Evolutionary conservation across 1,284 basidiomycete species (phyloP).

Genomic region (Fomitopsis palustris): DNA sequence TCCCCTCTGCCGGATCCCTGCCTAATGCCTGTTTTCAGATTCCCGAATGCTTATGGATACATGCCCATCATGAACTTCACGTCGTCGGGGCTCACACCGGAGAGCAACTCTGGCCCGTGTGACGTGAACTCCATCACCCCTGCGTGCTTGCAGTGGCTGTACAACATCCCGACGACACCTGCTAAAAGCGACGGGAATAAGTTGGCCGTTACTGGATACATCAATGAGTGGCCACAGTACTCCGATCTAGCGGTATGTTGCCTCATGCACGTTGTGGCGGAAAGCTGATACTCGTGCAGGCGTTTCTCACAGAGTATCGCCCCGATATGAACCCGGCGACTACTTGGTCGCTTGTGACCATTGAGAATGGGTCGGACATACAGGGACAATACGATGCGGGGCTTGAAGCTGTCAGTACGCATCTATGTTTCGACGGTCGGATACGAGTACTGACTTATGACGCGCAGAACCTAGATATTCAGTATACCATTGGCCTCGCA

Average conservation of each 20-base stretch:
- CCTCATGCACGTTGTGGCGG: background rate
- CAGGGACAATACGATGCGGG: slow-evolving; percentile 15
- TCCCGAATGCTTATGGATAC: background rate
- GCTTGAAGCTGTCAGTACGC: slow-evolving; percentile 15
- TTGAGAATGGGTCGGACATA: slow-evolving; percentile 33
- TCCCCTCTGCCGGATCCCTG: background rate
- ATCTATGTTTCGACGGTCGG: too few relatives aligned
- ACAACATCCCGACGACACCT: slow-evolving; percentile 46
- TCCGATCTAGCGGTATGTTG: slow-evolving; percentile 40
- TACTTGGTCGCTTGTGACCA: slow-evolving; percentile 6
- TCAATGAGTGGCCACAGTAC: slow-evolving; percentile 49
- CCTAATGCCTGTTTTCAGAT: background rate
- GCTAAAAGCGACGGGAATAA: slow-evolving; percentile 38
- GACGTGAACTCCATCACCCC: background rate
- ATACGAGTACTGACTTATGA: background rate
- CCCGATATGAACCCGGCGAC: slow-evolving; percentile 39
- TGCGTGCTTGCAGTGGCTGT: slow-evolving; percentile 35
- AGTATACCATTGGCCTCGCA: slow-evolving; percentile 61
- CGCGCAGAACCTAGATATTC: slow-evolving; percentile 51
- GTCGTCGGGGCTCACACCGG: background rate
- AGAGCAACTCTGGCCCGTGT: background rate
- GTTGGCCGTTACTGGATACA: slow-evolving; percentile 55
- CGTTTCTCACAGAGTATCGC: slow-evolving; percentile 46
- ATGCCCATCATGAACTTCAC: background rate
- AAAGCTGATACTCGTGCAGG: slow-evolving; percentile 26